Conservation (phyloP, 2,329 filamentous ascomycete genomes). For the Fusarium avenaceum region DNA sequence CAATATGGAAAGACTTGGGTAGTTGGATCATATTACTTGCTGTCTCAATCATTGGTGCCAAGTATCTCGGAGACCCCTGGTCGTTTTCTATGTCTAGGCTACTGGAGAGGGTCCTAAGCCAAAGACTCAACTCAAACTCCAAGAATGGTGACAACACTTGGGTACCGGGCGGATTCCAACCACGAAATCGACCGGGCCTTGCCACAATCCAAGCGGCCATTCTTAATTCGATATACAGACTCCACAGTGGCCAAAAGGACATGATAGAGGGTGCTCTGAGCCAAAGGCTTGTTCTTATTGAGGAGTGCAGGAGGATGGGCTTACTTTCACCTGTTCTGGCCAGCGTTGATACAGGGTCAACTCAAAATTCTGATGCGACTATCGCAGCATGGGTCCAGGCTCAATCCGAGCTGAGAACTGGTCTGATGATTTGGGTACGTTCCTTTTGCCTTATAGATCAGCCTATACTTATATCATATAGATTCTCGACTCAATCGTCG, state of each 20-base stretch:
- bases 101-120: slow-evolving; percentile 4
- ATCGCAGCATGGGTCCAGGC: slow-evolving; percentile 11
- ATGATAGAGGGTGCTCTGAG: background rate
- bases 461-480: background rate
- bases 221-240: slow-evolving; percentile 8
- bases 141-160: background rate
- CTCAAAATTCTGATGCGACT: background rate
- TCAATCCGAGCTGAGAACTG: slow-evolving; percentile 21
- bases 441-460: no score
- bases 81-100: slow-evolving; percentile 9
- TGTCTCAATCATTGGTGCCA: slow-evolving; percentile 17
- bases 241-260: slow-evolving; percentile 16
- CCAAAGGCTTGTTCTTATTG: slow-evolving; percentile 11
- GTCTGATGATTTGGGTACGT: slow-evolving; percentile 29
- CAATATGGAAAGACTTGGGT: background rate
- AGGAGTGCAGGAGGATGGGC: slow-evolving; percentile 20
- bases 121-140: background rate
- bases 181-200: slow-evolving; percentile 1
- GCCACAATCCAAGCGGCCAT: slow-evolving; percentile 14
- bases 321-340: slow-evolving; percentile 1
- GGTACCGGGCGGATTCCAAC: slow-evolving; percentile 5
- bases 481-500: slow-evolving; percentile 23
- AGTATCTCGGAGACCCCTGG: slow-evolving; percentile 13
- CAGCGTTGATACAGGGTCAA: background rate
- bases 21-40: slow-evolving; percentile 18